Evolutionary conservation across 768 basidiomycete species (phyloP), one percentile per base, ranked within the genome.

Genomic region (Psilocybe azurescens): DNA sequence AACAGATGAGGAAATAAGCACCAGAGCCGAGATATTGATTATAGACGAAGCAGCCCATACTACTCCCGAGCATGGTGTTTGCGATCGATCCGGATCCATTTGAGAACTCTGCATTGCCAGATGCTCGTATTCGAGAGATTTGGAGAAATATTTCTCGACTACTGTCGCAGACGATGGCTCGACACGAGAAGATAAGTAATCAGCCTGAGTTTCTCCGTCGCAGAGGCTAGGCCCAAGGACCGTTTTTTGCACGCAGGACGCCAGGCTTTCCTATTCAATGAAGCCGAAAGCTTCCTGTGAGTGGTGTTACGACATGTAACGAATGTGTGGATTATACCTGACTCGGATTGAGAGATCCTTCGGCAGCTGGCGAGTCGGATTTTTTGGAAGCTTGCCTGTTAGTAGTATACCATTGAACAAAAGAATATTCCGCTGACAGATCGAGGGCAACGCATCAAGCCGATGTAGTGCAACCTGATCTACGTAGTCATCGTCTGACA

Each of bases 351-450:
- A 59, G 51, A 13, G 58, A 50, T 32, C 36, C 53, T 38, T 54
- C 56, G 56, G 51, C 49, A 59, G 56, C 48, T 58, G 58, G 48
- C 33, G 32, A 55, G 41, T 53, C 51, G 57, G 61, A 61, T 44
- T 57, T 49, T 62, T 44, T 24, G 51, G 33, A 56, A 44, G 39
- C 32, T 48, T 36, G 32, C 41, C 44, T 53, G 55, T 63, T 46
- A 56, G 53, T 39, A 36, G 41, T 11, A 36, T 50, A 28, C 49
- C 20, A 53, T 53, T 60, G 53, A 56, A 53, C 46, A 53, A 53
- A 33, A 55, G 60, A 56, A 67, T 47, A 60, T 54, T 53, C 30
- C 51, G 52, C 51, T 63, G 64, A 61, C 53, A 63, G 44, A 53
- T 54, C 53, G 62, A 59, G 46, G 50, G 49, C 44, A 60, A 50